Base-by-base conservation (phyloP, 345 rosid genomes). In the Gossypium longicalyx region DNA sequence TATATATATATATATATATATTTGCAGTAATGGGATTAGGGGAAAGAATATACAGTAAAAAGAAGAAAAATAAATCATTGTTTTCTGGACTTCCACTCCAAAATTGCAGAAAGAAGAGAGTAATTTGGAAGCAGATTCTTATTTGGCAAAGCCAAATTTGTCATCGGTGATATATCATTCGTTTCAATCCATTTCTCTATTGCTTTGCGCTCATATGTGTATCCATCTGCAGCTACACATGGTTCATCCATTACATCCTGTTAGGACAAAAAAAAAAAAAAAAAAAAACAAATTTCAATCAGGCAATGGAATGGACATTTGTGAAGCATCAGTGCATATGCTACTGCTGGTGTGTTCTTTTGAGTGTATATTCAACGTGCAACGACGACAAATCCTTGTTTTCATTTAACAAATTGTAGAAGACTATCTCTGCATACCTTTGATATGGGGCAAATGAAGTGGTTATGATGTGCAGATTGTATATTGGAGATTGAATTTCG, bases 181-280 rank as follows among this genome's bases (percentile, higher is more conserved):
- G 78, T 73, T 79, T 82, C 83, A 61, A 90, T 82, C 98, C 97
- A 94, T 70, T 82, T 79, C 83, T 83, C 88, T 2, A 94, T 89
- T 70, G 93, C 97, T 71, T 68, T 75, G n/a, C 89, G 88, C 44
- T 92, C 94, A 7, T 94, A 92, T 1, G 89, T 89, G 77, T 87
- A 92, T 7, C 98, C 98, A 76, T 94, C 97, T 12, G 97, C 88
- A 48, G 98, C 97, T 70, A 94, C 91, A 79, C 87, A 88, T 7
- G 98, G 97, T 9, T 89, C 97, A 4, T 82, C 76, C 97, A 90
- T 94, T 15, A 91, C 82, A 17, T 85, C 94, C 98, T 94, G 88
- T 34, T 22, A 6, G 19, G 3, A 53, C n/a, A 8, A 3, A 4
- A 7, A 9, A 10, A 10, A 76, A 69, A 76, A 69, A 15, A 12